These are phyloP conservation scores for Penicillium sp. DNA, from an alignment of 2,329 filamentous ascomycete species.

Conservation along the genomic window DNA sequence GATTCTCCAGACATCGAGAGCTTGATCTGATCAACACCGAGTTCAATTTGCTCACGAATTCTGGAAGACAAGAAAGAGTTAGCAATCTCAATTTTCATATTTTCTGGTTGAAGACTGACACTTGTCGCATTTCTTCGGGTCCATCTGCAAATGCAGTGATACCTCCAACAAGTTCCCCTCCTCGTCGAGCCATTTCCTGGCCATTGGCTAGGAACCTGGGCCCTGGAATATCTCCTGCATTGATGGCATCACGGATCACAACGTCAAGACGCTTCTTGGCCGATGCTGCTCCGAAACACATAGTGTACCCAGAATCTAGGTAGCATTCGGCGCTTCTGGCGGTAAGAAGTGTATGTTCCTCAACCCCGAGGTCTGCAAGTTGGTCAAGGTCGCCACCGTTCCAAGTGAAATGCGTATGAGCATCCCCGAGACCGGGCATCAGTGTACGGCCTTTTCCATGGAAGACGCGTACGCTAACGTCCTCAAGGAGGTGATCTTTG, in stretches of 20 bases:
- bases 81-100: no score
- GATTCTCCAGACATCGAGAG: background rate
- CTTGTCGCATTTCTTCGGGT: background rate
- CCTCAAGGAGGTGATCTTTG: background rate
- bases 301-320: background rate
- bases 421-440: background rate
- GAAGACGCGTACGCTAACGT: background rate
- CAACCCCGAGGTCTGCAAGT: background rate
- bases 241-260: background rate
- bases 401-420: background rate
- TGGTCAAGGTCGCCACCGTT: background rate
- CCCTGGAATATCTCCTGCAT: background rate
- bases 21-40: background rate
- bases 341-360: background rate
- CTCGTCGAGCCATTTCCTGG: constrained; percentile 48
- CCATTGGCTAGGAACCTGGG: constrained; percentile 37
- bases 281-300: background rate
- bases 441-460: background rate
- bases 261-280: background rate
- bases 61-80: background rate
- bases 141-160: constrained; percentile 48
- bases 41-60: background rate
- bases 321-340: background rate
- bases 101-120: background rate
- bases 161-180: constrained; percentile 45